phyloP scores from a whole-genome alignment of 1,284 basidiomycete genomes.

The Pholiota adiposa region DNA sequence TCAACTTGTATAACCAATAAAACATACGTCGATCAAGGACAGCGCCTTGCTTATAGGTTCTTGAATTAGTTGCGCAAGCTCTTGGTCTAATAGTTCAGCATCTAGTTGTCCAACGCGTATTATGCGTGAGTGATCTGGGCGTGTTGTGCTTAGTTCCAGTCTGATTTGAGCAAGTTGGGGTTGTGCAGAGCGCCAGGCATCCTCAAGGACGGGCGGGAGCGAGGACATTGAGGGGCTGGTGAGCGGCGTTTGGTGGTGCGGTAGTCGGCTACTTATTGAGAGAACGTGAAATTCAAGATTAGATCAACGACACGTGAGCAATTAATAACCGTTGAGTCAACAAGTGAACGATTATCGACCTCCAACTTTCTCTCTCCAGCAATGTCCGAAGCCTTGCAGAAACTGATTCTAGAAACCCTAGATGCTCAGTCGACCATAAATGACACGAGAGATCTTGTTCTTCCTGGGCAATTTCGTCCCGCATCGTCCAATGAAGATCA shows the following conservation, averaged over 20 bases:
- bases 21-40: conserved; percentile 67
- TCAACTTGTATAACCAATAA: conserved; percentile 4
- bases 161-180: conserved; percentile 53
- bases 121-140: conserved; percentile 47
- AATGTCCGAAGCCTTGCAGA: conserved; percentile 82
- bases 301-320: conserved; percentile 19
- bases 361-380: conserved; percentile 13
- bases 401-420: conserved; percentile 77
- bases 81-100: conserved; percentile 90
- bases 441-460: conserved; percentile 75
- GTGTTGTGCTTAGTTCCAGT: conserved; percentile 36
- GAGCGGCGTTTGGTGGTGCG: background rate
- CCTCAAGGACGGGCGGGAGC: conserved; percentile 41
- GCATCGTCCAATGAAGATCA: conserved; percentile 77
- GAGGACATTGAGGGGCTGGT: conserved; percentile 15
- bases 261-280: conserved; percentile 3
- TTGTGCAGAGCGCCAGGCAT: conserved; percentile 66
- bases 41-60: conserved; percentile 84
- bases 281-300: conserved; percentile 17
- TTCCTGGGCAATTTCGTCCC: conserved; percentile 65
- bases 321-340: conserved; percentile 28
- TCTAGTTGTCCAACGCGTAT: conserved; percentile 93
- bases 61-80: conserved; percentile 82
- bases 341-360: background rate
- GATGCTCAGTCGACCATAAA: conserved; percentile 61